A percentile compares a stretch with the other conserved stretches of the same genome.
These are phyloP conservation scores for Davidsoniella neocaledoniae DNA, from an alignment of 2,329 filamentous ascomycete genomes.

Conservation along the genomic window DNA sequence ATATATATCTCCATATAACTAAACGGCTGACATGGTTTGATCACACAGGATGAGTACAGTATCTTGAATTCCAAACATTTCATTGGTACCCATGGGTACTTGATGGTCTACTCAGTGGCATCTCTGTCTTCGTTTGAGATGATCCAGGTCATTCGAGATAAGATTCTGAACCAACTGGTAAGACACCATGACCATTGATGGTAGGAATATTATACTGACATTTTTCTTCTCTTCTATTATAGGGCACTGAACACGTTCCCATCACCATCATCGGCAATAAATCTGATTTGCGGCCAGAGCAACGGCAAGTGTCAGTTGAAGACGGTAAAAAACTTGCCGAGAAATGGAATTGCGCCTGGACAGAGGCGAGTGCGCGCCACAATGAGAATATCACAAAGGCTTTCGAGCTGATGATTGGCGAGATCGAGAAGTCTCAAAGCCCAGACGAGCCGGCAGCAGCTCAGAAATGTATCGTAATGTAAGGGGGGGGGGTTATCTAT, in stretches of 20 bases:
- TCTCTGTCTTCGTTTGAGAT: constrained; percentile 93
- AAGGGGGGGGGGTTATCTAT: constrained; percentile 17
- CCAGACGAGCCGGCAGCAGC: constrained; percentile 67
- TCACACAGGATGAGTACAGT: constrained; percentile 77
- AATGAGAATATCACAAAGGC: constrained; percentile 86
- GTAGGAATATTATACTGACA: neutral
- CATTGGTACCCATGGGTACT: constrained; percentile 96
- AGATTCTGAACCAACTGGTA: constrained; percentile 92
- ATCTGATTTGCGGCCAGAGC: constrained; percentile 79
- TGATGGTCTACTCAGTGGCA: constrained; percentile 95
- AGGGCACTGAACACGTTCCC: constrained; percentile 86
- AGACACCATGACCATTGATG: constrained; percentile 19
- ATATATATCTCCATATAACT: neutral
- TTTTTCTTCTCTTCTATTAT: neutral
- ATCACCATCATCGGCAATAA: constrained; percentile 96
- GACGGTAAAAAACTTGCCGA: constrained; percentile 73
- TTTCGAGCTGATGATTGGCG: constrained; percentile 84
- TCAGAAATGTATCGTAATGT: constrained; percentile 80
- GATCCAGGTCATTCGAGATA: constrained; percentile 88
- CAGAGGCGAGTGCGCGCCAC: constrained; percentile 83
- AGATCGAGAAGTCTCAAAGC: constrained; percentile 90
- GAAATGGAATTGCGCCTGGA: constrained; percentile 83
- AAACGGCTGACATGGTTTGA: constrained; percentile 4
- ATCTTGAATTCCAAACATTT: constrained; percentile 98
- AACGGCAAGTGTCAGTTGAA: constrained; percentile 75